Conservation (phyloP, 306 rosid species). For the Vigna unguiculata region DNA sequence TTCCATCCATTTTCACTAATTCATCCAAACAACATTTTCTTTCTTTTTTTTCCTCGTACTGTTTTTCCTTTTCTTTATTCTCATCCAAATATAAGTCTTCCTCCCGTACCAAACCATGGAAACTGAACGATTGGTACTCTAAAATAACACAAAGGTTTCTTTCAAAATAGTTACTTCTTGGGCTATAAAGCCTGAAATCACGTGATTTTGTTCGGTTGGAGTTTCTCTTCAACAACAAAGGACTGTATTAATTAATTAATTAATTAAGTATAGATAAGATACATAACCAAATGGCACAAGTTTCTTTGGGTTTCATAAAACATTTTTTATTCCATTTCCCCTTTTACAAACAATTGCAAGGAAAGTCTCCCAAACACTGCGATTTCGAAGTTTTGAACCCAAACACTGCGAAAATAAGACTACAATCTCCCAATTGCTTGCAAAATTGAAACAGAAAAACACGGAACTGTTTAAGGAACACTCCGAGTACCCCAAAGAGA, state of each 20-base stretch:
- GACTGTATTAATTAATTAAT: background rate
- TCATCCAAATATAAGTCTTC: background rate
- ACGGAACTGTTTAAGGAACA: background rate
- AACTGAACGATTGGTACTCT: background rate
- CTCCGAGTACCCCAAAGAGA: background rate
- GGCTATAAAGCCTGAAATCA: conserved; percentile 10
- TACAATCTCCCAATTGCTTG: background rate
- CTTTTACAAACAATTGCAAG: background rate
- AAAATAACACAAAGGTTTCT: background rate
- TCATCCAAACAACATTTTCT: too few species aligned
- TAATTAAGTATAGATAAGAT: conserved; percentile 5
- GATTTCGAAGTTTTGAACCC: background rate
- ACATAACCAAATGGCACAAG: conserved; percentile 1
- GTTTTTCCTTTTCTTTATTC: too few species aligned
- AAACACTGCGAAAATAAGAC: background rate
- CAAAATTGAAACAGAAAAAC: background rate
- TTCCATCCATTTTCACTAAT: too few species aligned
- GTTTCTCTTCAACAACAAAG: conserved; percentile 25
- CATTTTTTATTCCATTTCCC: background rate
- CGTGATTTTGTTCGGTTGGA: background rate
- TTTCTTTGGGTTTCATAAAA: background rate
- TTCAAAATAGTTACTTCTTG: background rate
- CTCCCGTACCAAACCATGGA: background rate
- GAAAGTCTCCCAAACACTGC: too few species aligned
- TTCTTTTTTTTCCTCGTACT: too few species aligned